Conservation (phyloP, 2,329 filamentous ascomycete species). For the Fusarium proliferatum region DNA sequence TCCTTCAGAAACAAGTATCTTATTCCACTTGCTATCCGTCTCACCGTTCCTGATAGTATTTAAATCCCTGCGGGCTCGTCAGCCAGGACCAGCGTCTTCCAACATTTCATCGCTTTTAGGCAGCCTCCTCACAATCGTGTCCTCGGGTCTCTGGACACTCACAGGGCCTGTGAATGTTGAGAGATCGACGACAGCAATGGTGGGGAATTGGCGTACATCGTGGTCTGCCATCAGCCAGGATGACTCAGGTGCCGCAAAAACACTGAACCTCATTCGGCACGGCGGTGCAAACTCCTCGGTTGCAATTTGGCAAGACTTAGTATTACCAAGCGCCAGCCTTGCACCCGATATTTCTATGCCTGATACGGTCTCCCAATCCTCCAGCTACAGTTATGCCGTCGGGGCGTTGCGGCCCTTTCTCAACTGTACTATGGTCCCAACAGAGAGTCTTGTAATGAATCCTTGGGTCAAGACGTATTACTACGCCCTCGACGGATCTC, state of each 20-base stretch:
- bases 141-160: background rate
- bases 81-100: background rate
- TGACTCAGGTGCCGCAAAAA: background rate
- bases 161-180: background rate
- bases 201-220: background rate
- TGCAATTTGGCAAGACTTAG: background rate
- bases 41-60: background rate
- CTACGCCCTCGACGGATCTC: fast-evolving
- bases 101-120: background rate
- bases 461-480: background rate
- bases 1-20: background rate
- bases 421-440: background rate
- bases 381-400: background rate
- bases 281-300: background rate
- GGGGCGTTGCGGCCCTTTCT: background rate
- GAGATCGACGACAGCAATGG: background rate
- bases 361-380: fast-evolving
- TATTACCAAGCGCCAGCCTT: fast-evolving
- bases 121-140: background rate
- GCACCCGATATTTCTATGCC: background rate
- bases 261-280: background rate
- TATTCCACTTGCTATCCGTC: background rate
- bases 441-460: fast-evolving
- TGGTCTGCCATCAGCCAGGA: fast-evolving
- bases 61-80: background rate